Percentiles rank a stretch among this genome's conserved stretches.
phyloP scores from a whole-genome alignment of 495 filamentous ascomycete genomes.

The Margaritispora aquatica region DNA sequence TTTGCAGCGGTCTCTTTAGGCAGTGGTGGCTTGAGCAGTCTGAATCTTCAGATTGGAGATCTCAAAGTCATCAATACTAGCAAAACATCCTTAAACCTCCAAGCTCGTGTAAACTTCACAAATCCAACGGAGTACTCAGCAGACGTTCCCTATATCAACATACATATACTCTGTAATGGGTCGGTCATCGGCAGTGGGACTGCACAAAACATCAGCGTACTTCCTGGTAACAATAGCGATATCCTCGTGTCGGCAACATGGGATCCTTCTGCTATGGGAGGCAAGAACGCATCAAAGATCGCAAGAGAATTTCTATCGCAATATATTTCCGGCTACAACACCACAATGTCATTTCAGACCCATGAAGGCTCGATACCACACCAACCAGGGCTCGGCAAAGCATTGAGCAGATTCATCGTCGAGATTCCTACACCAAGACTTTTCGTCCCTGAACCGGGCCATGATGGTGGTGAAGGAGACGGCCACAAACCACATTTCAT shows the following conservation, averaged over 20 bases:
- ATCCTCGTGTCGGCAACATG: slow-evolving; percentile 63
- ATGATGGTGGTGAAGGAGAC: slow-evolving; percentile 35
- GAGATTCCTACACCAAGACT: slow-evolving; percentile 65
- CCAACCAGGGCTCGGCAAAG: slow-evolving; percentile 63
- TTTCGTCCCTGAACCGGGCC: slow-evolving; percentile 32
- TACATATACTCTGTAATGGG: slow-evolving; percentile 67
- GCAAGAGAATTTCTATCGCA: slow-evolving; percentile 72
- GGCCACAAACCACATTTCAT: slow-evolving; percentile 62
- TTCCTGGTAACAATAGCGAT: slow-evolving; percentile 65
- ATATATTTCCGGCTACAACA: slow-evolving; percentile 85
- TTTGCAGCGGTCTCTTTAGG: slow-evolving; percentile 24
- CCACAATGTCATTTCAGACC: slow-evolving; percentile 62
- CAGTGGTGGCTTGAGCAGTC: slow-evolving; percentile 28
- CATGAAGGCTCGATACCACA: slow-evolving; percentile 67
- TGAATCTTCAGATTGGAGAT: slow-evolving; percentile 55
- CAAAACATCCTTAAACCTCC: slow-evolving; percentile 57
- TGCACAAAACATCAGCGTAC: slow-evolving; percentile 51
- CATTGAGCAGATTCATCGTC: slow-evolving; percentile 61
- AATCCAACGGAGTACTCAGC: slow-evolving; percentile 87
- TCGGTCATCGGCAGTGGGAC: slow-evolving; percentile 69
- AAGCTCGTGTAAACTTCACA: slow-evolving; percentile 68
- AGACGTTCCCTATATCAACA: slow-evolving; percentile 67
- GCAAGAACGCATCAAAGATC: slow-evolving; percentile 47
- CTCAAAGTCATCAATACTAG: slow-evolving; percentile 66
- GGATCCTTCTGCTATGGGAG: slow-evolving; percentile 60